Evolutionary conservation across 495 filamentous ascomycete species (phyloP), one percentile per base, ranked within the genome.

Genomic region (Alectoria sarmentosa): DNA sequence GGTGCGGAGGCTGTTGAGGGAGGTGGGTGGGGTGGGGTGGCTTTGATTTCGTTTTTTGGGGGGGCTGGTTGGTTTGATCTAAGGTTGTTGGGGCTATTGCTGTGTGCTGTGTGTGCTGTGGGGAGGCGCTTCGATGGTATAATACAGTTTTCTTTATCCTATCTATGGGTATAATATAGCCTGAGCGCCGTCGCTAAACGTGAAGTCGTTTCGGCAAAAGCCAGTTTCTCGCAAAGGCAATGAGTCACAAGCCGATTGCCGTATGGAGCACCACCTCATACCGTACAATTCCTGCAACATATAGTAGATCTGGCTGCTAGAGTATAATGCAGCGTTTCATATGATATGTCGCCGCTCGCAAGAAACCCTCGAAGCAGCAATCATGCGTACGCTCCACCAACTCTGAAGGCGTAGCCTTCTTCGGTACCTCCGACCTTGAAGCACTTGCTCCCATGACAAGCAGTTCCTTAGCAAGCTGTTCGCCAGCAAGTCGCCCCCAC

Each of bases 41-140:
- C n/a, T n/a, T n/a, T n/a, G n/a, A n/a, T n/a, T n/a, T n/a, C n/a
- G 48, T 57, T 36, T 61, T 66, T 48, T 66, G 63, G 62, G 21
- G 44, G 21, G n/a, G 41, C 3, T 19, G 41, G 17, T 46, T 2
- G 21, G 17, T 19, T 23, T n/a, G 42, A 17, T 19, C 3, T 19
- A 17, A 38, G 37, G 5, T 5, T 38, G 11, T 38, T 38, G 6
- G 5, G 37, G 37, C 6, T 38, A 5, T 5, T 38, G 37, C 37
- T 38, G n/a, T n/a, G n/a, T n/a, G n/a, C n/a, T n/a, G n/a, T n/a
- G n/a, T n/a, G n/a, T n/a, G n/a, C n/a, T n/a, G 36, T 5, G 36
- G 10, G 10, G 36, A 37, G 36, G 38, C 7, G 38, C 38, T 39
- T 39, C 10, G 38, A 39, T 39, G 10, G 10, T 39, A 39, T 14